A percentile compares a stretch with the other conserved stretches of the same genome.
These are phyloP conservation scores for Daedaleopsis sinensis DNA, from an alignment of 768 basidiomycete species.

Conservation along the genomic window DNA sequence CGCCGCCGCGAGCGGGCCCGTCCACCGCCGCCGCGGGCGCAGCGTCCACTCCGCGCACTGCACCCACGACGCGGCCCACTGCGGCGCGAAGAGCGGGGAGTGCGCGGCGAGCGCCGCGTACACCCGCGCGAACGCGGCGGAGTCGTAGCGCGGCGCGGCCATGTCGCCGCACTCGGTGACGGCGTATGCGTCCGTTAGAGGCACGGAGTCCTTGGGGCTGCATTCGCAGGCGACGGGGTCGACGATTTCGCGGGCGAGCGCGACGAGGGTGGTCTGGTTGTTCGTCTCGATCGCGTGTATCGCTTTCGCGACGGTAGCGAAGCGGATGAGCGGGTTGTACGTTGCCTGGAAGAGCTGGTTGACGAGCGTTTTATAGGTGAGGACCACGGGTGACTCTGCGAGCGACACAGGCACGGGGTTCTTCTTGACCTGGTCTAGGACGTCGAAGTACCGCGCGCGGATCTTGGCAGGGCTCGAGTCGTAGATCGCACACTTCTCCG, in stretches of 20 bases:
- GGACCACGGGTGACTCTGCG: slow-evolving; percentile 7
- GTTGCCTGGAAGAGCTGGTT: slow-evolving; percentile 2
- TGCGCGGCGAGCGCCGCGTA: neutral
- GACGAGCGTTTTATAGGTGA: slow-evolving; percentile 5
- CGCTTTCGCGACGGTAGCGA: slow-evolving; percentile 10
- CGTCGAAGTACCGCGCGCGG: slow-evolving; percentile 16
- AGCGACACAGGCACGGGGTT: slow-evolving; percentile 6
- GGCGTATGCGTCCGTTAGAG: no score
- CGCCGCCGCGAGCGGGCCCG: slow-evolving; percentile 11
- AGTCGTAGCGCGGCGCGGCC: no score
- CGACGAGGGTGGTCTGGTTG: slow-evolving; percentile 12
- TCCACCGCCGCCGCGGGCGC: slow-evolving; percentile 6
- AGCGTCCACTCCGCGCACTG: slow-evolving; percentile 11
- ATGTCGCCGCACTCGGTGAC: no score
- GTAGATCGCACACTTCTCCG: slow-evolving; percentile 27
- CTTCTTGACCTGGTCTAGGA: slow-evolving; percentile 8
- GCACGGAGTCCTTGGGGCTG: neutral
- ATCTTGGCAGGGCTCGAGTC: slow-evolving; percentile 24
- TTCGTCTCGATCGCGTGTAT: slow-evolving; percentile 11
- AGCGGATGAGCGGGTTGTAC: slow-evolving; percentile 11
- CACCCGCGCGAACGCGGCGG: no score
- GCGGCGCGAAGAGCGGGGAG: slow-evolving; percentile 9
- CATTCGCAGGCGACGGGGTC: slow-evolving; percentile 19
- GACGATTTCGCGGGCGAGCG: slow-evolving; percentile 12
- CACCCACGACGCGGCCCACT: neutral